Conservation (phyloP, 768 basidiomycete genomes). For the Obba rivulosa region DNA sequence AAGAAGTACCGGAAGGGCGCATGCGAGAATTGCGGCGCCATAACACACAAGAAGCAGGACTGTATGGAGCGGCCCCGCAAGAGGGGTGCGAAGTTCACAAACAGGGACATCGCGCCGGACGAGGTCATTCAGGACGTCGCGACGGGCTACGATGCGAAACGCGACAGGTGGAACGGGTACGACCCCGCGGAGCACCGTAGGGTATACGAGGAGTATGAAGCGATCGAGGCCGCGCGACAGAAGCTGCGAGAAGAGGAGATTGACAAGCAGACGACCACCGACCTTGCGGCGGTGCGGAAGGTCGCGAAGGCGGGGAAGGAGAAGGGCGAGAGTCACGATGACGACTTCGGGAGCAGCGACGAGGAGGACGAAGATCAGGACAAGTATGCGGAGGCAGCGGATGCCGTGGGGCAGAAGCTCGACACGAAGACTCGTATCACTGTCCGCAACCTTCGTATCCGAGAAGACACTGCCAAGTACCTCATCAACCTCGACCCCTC, state of each 20-base stretch:
- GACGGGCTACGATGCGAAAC: conserved; percentile 84
- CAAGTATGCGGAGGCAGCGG: conserved; percentile 97
- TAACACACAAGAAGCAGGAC: conserved; percentile 87
- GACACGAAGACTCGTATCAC: conserved; percentile 98
- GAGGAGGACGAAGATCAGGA: conserved; percentile 96
- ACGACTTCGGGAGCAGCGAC: conserved; percentile 94
- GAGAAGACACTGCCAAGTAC: conserved; percentile 99
- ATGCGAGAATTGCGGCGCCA: conserved; percentile 97
- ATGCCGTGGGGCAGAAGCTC: conserved; percentile 96
- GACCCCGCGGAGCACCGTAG: conserved; percentile 81
- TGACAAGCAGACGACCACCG: conserved; percentile 93
- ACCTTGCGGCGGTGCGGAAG: conserved; percentile 85
- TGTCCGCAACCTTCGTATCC: conserved; percentile 95
- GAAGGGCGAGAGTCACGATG: conserved; percentile 67
- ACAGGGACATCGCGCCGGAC: conserved; percentile 85
- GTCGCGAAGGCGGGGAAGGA: conserved; percentile 86
- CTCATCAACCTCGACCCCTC: conserved; percentile 93
- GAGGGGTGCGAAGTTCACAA: conserved; percentile 91
- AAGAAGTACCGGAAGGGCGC: conserved; percentile 98
- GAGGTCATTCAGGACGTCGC: conserved; percentile 82
- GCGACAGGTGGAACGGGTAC: conserved; percentile 98
- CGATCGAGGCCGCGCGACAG: conserved; percentile 85
- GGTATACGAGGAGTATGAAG: conserved; percentile 92
- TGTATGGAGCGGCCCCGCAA: conserved; percentile 96
- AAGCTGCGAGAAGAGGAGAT: conserved; percentile 94